Base-by-base conservation (phyloP, 441 rosid species). In the Pelargonium australe region DNA sequence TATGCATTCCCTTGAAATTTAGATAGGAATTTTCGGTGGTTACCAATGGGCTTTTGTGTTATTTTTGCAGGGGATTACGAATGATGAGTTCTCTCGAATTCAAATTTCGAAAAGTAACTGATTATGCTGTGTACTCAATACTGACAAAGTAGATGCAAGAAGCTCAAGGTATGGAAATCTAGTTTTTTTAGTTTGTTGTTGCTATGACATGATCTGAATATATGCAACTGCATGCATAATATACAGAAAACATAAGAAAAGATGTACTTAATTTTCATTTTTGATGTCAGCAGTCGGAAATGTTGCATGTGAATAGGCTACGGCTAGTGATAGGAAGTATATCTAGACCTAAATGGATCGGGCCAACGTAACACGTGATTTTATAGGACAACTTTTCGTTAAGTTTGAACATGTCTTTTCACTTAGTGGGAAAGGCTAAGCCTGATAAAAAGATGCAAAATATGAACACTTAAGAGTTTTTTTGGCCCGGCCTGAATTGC, bases 51-150 rank as follows among this genome's bases (percentile, higher is more conserved):
- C 45, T 68, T 65, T 55, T 14, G 28, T 69, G 64, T 19, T 53
- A 62, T 68, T 68, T 19, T 67, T 69, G 23, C 74, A 82, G 90
- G 89, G 85, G 12, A 71, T 80, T 55, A 28, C 82, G 37, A 82
- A 77, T 58, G 73, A 68, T 62, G 83, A 73, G 68, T 80, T 82
- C 66, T 70, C 62, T 73, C 74, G 63, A 25, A 73, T 80, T 66
- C 83, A 74, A 68, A 71, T 63, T 57, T 74, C 68, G 80, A 82
- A 67, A 73, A 40, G 10, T 63, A 25, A 19, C n/a, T 37, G 10
- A 17, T 25, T 41, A n/a, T 44, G 45, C 61, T 20, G 65, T 79
- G 7, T 19, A 2, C 4, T 13, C 55, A 4, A 14, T 63, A 4
- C 31, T 66, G 72, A 9, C 25, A 76, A 78, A 76, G 45, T 78